Evolutionary conservation across 768 basidiomycete species (phyloP).

Genomic region (Agrocybe pediades): DNA sequence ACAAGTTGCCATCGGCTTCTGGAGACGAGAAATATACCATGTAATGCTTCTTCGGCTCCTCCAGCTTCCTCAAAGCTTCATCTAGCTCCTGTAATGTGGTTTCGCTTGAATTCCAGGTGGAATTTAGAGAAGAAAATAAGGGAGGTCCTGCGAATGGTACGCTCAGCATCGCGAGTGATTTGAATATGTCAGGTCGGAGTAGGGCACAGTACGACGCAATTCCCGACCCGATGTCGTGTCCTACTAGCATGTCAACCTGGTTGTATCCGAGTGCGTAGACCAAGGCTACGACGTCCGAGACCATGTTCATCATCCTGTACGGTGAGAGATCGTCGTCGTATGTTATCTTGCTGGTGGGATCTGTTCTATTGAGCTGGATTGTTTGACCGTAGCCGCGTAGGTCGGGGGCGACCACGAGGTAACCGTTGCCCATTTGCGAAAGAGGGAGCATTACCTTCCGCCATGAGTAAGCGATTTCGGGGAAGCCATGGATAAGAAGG

Average conservation of each 20-base stretch:
- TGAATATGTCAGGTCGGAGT: slow-evolving; percentile 57
- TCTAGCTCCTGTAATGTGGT: slow-evolving; percentile 19
- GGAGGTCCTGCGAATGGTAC: slow-evolving; percentile 53
- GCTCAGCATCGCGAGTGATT: slow-evolving; percentile 60
- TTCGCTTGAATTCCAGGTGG: slow-evolving; percentile 2
- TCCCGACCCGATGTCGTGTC: slow-evolving; percentile 61
- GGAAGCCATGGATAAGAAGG: slow-evolving; percentile 66
- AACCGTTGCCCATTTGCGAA: slow-evolving; percentile 48
- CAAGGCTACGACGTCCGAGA: slow-evolving; percentile 52
- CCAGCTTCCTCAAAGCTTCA: slow-evolving; percentile 35
- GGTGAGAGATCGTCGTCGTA: slow-evolving; percentile 54
- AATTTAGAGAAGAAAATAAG: slow-evolving; percentile 24
- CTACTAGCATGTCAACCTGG: slow-evolving; percentile 50
- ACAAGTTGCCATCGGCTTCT: slow-evolving; percentile 48
- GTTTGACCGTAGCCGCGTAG: slow-evolving; percentile 57
- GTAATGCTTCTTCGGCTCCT: slow-evolving; percentile 62
- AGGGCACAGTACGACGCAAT: slow-evolving; percentile 56
- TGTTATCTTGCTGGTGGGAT: slow-evolving; percentile 19
- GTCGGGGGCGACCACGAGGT: slow-evolving; percentile 66
- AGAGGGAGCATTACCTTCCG: slow-evolving; percentile 57
- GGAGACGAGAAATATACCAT: slow-evolving; percentile 48
- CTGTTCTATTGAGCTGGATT: slow-evolving; percentile 10
- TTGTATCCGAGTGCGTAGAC: slow-evolving; percentile 51
- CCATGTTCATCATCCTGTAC: slow-evolving; percentile 52
- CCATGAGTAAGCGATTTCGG: slow-evolving; percentile 69